Base-by-base conservation (phyloP, 768 basidiomycete genomes). In the Saitozyma sp. region DNA sequence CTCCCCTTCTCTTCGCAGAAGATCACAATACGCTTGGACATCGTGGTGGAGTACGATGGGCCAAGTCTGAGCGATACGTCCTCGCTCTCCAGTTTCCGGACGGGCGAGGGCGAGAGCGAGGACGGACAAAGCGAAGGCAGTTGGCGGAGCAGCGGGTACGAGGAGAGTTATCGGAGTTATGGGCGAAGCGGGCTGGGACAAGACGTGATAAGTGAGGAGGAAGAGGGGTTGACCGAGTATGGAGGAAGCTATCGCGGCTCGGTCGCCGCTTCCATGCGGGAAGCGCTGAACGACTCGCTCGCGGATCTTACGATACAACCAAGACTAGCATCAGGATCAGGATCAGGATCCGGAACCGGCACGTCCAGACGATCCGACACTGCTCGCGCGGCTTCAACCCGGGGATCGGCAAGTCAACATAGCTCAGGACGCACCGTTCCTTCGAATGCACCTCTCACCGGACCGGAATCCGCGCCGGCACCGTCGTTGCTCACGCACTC, bases 1-100 rank as follows among this genome's bases (percentile, higher is more conserved):
- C 20, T 50, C 20, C 39, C 11, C 83, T 83, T 38, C 80, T 83
- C 85, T 0, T 63, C 66, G 9, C 82, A 84, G 41, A 91, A 87
- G 75, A 89, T 96, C 59, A 89, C 88, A 0, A 80, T 96, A 14
- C 84, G 85, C 9, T 86, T 96, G 42, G 83, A 87, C 50, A 87
- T 97, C 48, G 82, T 83, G 9, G 86, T 94, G 64, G 92, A 94
- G 64, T 94, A 92, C 69, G 93, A 96, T 76, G 91, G 91, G 0
- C 91, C 89, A 13, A 90, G 89, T 79, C 83, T 96, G 61, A 92
- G 91, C 9, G 94, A 96, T 68, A 90, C 92, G 2, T 87, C 86
- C 9, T 93, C 91, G 9, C 80, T 94, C 16, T 85, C 84, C 19
- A 91, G 90, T 75, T 71, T 67, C 71, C 88, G 73, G 89, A 86